Evolutionary conservation across 176 grass and related monocot species (phyloP).

Genomic region (Aegilops speltoides): DNA sequence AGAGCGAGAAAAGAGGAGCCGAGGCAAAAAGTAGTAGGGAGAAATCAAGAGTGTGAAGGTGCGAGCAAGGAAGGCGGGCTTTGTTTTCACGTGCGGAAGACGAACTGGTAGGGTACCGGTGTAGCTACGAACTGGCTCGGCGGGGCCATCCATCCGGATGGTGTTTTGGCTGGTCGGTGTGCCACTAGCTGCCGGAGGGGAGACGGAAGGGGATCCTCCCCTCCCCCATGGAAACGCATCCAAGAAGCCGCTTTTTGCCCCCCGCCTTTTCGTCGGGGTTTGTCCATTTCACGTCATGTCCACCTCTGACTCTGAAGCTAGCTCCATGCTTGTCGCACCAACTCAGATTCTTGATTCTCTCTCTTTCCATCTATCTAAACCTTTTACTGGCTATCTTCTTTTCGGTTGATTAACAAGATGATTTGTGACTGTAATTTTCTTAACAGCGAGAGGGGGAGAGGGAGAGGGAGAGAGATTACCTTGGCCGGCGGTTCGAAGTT

Average conservation of each 20-base stretch:
- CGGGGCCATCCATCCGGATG: neutral
- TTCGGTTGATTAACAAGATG: neutral
- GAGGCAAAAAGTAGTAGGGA: neutral
- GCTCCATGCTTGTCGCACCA: neutral
- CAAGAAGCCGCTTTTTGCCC: neutral
- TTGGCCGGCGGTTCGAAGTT: neutral
- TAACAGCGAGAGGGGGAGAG: neutral
- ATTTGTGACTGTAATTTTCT: neutral
- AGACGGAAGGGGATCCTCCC: neutral
- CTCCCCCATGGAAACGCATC: slow-evolving; percentile 10
- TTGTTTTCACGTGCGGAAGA: neutral
- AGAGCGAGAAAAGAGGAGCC: neutral
- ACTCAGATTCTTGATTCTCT: neutral
- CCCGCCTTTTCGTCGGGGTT: neutral
- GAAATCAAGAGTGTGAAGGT: neutral
- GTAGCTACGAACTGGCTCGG: neutral
- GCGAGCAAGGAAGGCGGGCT: neutral
- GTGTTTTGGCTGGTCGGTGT: neutral
- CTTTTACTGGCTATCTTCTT: neutral
- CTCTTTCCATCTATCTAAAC: neutral
- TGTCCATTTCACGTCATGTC: slow-evolving; percentile 3
- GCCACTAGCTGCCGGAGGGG: neutral
- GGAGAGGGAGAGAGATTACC: neutral
- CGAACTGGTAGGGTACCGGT: neutral
- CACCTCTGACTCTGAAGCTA: neutral